A percentile compares a stretch with the other conserved stretches of the same genome.
Conservation (phyloP, 2,329 filamentous ascomycete genomes). For the Rhynchosporium secalis region DNA sequence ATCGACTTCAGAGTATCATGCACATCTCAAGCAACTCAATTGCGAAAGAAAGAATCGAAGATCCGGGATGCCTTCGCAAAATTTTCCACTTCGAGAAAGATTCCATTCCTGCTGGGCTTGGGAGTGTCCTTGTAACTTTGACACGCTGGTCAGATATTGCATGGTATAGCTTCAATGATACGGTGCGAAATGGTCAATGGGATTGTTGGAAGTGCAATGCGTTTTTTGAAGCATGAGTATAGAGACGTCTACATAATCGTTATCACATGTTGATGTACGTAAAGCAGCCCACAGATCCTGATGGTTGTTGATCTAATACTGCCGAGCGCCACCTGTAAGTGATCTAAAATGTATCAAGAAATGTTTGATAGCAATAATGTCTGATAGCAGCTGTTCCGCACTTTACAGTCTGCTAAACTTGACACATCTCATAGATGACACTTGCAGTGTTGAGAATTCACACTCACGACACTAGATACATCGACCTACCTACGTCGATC, state of each 20-base stretch:
- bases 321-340: not conserved
- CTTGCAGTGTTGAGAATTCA: not conserved
- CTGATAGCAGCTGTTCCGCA: not conserved
- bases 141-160: not conserved
- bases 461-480: not conserved
- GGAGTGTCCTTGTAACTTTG: not conserved
- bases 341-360: too few relatives aligned
- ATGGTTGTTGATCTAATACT: not conserved
- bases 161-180: slow-evolving; percentile 4
- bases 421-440: not conserved
- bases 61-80: too few relatives aligned
- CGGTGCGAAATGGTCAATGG: too few relatives aligned
- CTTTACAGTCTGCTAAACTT: not conserved
- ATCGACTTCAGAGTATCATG: too few relatives aligned
- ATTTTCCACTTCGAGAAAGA: too few relatives aligned
- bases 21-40: too few relatives aligned
- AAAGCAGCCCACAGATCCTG: not conserved
- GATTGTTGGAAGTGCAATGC: too few relatives aligned
- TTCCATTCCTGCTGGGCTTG: too few relatives aligned
- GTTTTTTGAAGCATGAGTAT: not conserved
- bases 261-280: not conserved
- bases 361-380: too few relatives aligned
- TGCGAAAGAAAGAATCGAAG: too few relatives aligned
- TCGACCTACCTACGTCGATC: not conserved
- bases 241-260: not conserved